These are phyloP conservation scores for Emmonsiellopsis sp. DNA, from an alignment of 2,329 filamentous ascomycete species.

Conservation along the genomic window DNA sequence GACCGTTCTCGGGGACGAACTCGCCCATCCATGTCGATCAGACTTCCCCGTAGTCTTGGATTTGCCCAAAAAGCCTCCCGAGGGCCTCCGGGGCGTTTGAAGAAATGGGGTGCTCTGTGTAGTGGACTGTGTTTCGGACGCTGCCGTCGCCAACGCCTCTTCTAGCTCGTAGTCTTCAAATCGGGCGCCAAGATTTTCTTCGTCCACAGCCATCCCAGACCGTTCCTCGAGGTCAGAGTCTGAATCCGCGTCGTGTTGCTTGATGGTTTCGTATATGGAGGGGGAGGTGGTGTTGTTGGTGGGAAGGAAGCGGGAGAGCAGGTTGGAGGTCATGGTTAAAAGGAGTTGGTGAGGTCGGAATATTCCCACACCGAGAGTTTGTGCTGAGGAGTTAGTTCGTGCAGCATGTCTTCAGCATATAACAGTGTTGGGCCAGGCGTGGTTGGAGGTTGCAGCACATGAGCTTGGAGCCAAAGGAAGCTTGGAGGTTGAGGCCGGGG, in stretches of 20 bases:
- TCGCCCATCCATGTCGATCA: constrained; percentile 22
- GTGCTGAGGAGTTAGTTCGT: not conserved
- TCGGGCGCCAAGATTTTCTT: constrained; percentile 40
- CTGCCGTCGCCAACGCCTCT: constrained; percentile 43
- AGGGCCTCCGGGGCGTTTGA: constrained; percentile 19
- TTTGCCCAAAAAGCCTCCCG: constrained; percentile 11
- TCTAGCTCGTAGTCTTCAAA: constrained; percentile 51
- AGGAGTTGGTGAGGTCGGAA: not conserved
- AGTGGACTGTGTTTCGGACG: constrained; percentile 39
- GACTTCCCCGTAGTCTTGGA: constrained; percentile 1
- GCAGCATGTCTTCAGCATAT: not conserved
- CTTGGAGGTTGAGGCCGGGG: too few species aligned
- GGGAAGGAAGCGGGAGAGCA: constrained; percentile 43
- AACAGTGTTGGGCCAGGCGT: not conserved
- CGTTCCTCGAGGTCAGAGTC: constrained; percentile 36
- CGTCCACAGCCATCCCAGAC: constrained; percentile 40
- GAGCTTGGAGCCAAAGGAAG: not conserved
- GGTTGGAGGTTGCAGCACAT: too few species aligned
- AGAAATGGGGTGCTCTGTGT: constrained; percentile 35
- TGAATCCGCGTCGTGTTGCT: constrained; percentile 24
- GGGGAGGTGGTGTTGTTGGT: constrained; percentile 28
- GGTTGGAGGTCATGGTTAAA: constrained; percentile 44
- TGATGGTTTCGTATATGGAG: constrained; percentile 20
- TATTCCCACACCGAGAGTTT: not conserved
- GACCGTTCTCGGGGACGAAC: constrained; percentile 17